Percentiles rank a stretch among this genome's conserved stretches.
Evolutionary conservation across 805 yeast species (phyloP).

Genomic region (Metschnikowia cerradonensis): DNA sequence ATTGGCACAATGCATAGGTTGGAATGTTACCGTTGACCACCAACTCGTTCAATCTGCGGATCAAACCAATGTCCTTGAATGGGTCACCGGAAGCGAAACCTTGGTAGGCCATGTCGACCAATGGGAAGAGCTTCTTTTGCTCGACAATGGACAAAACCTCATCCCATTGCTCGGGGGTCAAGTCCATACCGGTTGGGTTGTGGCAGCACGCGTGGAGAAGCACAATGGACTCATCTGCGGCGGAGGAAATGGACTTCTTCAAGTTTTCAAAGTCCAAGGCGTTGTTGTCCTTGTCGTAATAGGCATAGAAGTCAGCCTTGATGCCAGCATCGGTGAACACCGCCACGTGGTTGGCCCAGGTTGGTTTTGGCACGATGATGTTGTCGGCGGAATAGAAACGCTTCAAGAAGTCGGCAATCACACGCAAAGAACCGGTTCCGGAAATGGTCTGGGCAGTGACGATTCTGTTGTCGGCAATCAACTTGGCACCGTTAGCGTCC

Average conservation of each 20-base stretch:
- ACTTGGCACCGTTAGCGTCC: conserved; percentile 51
- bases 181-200: conserved; percentile 96
- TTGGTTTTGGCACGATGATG: conserved; percentile 77
- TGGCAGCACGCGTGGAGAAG: conserved; percentile 93
- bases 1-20: conserved; percentile 51
- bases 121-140: conserved; percentile 61
- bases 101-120: conserved; percentile 93
- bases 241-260: conserved; percentile 51
- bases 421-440: conserved; percentile 92
- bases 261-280: conserved; percentile 63
- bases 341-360: conserved; percentile 92
- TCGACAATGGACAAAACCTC: conserved; percentile 62
- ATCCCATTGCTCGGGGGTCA: conserved; percentile 76
- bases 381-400: conserved; percentile 53
- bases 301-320: conserved; percentile 57
- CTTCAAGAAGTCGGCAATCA: conserved; percentile 72
- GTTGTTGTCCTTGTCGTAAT: conserved; percentile 62
- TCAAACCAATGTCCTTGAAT: conserved; percentile 56
- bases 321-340: conserved; percentile 75
- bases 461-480: conserved; percentile 59
- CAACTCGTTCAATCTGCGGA: conserved; percentile 44
- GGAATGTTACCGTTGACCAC: conserved; percentile 48
- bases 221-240: conserved; percentile 59
- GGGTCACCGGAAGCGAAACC: conserved; percentile 89
- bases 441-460: conserved; percentile 86